Evolutionary conservation across 1,284 basidiomycete genomes (phyloP).

Genomic region (Psilocybe mexicana): DNA sequence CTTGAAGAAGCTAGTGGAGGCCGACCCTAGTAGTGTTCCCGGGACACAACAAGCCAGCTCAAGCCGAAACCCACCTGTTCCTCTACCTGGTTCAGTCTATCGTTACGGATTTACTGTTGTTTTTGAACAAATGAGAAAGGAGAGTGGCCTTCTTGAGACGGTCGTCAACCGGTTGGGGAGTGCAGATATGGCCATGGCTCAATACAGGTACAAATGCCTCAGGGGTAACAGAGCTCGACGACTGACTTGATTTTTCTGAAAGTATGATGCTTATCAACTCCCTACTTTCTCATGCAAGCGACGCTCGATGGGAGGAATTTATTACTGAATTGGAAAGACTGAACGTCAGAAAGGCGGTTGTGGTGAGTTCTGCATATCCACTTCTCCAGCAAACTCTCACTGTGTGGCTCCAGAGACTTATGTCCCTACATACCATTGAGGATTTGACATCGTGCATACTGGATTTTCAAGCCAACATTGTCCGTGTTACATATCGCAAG

Average conservation of each 20-base stretch:
- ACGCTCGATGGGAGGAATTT: slow-evolving; percentile 78
- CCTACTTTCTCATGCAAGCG: slow-evolving; percentile 75
- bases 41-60: slow-evolving; percentile 59
- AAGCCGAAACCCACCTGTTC: slow-evolving; percentile 52
- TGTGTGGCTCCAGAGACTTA: slow-evolving; percentile 61
- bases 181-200: slow-evolving; percentile 81
- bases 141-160: slow-evolving; percentile 66
- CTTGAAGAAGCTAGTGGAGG: slow-evolving; percentile 84
- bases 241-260: slow-evolving; percentile 17
- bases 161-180: slow-evolving; percentile 80
- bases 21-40: slow-evolving; percentile 67
- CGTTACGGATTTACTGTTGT: slow-evolving; percentile 84
- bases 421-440: slow-evolving; percentile 85
- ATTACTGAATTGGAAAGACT: slow-evolving; percentile 76
- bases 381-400: not conserved
- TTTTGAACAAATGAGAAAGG: slow-evolving; percentile 77
- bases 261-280: slow-evolving; percentile 93
- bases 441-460: slow-evolving; percentile 86
- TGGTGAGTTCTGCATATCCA: slow-evolving; percentile 52
- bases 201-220: slow-evolving; percentile 63
- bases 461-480: slow-evolving; percentile 90
- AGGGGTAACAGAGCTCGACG: not conserved
- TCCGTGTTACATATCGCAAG: slow-evolving; percentile 79
- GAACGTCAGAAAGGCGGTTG: slow-evolving; percentile 82
- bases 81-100: slow-evolving; percentile 67